Evolutionary conservation across 352 stramenopile species (phyloP), one percentile per base, ranked within the genome.

Genomic region (Phytophthora multivora): DNA sequence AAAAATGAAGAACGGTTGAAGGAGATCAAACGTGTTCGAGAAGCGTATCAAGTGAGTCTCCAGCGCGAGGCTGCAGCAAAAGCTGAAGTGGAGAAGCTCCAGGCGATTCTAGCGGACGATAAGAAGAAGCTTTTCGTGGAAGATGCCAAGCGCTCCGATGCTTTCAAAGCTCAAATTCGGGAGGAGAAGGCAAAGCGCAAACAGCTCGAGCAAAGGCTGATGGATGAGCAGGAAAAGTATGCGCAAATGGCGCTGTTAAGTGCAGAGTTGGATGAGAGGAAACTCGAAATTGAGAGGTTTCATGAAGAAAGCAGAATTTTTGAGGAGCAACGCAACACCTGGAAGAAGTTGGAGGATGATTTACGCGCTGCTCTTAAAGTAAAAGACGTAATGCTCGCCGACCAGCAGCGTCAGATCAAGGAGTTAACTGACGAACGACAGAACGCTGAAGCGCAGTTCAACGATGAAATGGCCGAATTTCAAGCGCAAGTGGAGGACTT

Each of bases 321-420:
- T 3, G 43, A 75, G 6, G 62, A 69, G 9, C 58, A 72, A 11
- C 36, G 50, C 0, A 40, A 58, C 13, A n/a, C 13, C 0, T 81
- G 73, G 64, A 65, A 75, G 21, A 72, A 70, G n/a, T 66, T 83
- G 30, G 77, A 90, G 45, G 71, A 76, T 16, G 77, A 89, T 59
- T 52, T 82, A 16, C 71, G 77, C 12, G 79, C 83, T 23, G 77
- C 79, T 2, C 10, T 90, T 3, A 89, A 87, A 50, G 80, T 90
- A 4, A 90, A 90, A 46, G 77, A 92, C 23, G 74, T 89, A 0
- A 92, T 92, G 79, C 69, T 90, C 5, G 73, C 81, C 10, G 80
- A 90, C 41, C 75, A 89, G 25, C 62, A 73, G 25, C 66, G 79
- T n/a, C 83, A 89, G 52, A 72, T 88, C 0, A 54, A 72, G 9